Conservation (phyloP, 73 alveolate genomes). For the Durusdinium trenchii region DNA sequence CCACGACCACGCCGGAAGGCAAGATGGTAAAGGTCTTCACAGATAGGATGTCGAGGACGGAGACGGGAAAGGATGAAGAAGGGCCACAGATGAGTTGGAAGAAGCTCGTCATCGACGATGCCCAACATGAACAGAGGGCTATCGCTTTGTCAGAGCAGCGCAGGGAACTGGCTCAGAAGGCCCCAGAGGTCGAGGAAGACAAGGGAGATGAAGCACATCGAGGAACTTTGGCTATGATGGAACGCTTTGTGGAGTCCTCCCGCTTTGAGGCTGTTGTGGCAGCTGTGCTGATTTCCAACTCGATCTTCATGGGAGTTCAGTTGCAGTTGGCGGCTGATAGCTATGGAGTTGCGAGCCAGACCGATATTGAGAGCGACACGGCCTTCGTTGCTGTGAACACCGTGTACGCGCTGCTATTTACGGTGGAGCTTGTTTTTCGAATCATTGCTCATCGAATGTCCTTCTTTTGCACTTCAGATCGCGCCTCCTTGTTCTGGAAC, state of each 20-base stretch:
- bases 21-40: neutral
- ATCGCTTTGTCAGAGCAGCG: neutral
- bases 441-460: neutral
- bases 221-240: neutral
- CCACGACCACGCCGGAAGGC: too few relatives aligned
- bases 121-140: constrained; percentile 18
- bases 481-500: constrained; percentile 1
- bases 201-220: neutral
- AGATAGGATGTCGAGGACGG: neutral
- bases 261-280: neutral
- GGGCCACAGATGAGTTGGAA: constrained; percentile 14
- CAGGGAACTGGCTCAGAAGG: neutral
- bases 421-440: neutral
- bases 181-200: neutral
- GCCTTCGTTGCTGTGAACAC: neutral
- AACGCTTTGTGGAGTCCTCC: constrained; percentile 15
- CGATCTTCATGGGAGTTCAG: constrained; percentile 25
- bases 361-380: constrained; percentile 4
- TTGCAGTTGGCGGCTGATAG: constrained; percentile 11
- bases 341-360: constrained; percentile 4
- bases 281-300: neutral
- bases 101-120: constrained; percentile 14
- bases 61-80: neutral
- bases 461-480: neutral
- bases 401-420: neutral